Conservation (phyloP, 208 protist genomes). For the Strigomonas culicis region DNA sequence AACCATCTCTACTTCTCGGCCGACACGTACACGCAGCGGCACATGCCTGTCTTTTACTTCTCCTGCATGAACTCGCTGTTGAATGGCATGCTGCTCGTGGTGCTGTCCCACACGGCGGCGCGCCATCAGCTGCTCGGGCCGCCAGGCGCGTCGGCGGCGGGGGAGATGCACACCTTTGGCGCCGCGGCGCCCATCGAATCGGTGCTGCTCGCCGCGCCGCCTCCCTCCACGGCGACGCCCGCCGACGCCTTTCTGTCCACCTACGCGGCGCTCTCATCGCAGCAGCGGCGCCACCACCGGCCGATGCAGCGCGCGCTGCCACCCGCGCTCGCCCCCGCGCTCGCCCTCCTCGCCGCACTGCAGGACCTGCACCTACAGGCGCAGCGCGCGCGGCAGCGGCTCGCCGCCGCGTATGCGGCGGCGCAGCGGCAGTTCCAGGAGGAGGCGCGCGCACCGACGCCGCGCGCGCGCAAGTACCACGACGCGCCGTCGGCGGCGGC, state of each 20-base stretch:
- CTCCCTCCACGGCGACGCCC: no score
- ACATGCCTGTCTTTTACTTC: constrained; percentile 30
- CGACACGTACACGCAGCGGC: constrained; percentile 30
- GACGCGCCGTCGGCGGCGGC: neutral
- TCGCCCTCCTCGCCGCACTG: constrained; percentile 34
- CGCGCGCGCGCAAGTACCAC: constrained; percentile 22
- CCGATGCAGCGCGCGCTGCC: neutral
- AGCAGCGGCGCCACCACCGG: no score
- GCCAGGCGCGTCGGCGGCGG: no score
- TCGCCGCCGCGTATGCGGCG: constrained; percentile 36
- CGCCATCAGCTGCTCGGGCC: no score
- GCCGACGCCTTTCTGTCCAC: no score
- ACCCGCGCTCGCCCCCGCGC: constrained; percentile 15
- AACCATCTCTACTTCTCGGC: constrained; percentile 24
- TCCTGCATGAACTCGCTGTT: constrained; percentile 33
- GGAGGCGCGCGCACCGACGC: neutral
- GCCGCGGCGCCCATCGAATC: no score
- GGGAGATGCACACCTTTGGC: no score
- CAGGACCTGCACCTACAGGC: constrained; percentile 33
- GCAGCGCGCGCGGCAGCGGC: constrained; percentile 15
- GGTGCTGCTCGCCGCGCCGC: no score
- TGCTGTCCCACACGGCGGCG: neutral
- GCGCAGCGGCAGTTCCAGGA: constrained; percentile 19
- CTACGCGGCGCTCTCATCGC: no score
- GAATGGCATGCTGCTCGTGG: constrained; percentile 45